These are phyloP conservation scores for Fusarium illudens DNA, from an alignment of 2,329 filamentous ascomycete genomes.

Conservation along the genomic window DNA sequence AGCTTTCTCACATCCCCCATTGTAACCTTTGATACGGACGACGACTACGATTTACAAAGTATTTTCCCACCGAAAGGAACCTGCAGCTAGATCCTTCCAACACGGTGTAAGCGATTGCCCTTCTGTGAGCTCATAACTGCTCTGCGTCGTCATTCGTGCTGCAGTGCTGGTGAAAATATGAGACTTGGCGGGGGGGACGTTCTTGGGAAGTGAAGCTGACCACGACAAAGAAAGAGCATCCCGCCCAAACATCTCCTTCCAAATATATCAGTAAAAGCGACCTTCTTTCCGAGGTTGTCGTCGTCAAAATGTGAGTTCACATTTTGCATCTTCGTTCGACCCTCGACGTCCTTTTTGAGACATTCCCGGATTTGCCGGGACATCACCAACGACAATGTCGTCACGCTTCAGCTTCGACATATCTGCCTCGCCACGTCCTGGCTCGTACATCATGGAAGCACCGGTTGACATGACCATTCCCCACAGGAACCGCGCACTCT, in stretches of 20 bases:
- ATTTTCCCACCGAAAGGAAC: constrained; percentile 8
- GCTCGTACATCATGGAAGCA: constrained; percentile 29
- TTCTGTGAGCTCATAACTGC: not conserved
- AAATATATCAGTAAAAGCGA: not conserved
- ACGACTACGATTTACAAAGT: constrained; percentile 25
- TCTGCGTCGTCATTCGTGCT: not conserved
- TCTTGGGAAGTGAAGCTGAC: constrained; percentile 26
- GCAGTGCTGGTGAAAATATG: not conserved
- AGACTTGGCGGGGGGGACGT: not conserved
- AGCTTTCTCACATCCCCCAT: constrained; percentile 23
- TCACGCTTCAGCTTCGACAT: constrained; percentile 44
- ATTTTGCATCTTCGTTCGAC: not conserved
- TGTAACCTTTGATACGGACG: constrained; percentile 18
- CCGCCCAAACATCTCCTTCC: constrained; percentile 5
- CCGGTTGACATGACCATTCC: constrained; percentile 39
- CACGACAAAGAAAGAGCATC: constrained; percentile 24
- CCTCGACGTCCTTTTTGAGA: not conserved
- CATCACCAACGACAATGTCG: constrained; percentile 40
- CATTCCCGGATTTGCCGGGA: not conserved
- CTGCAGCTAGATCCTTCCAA: constrained; percentile 19
- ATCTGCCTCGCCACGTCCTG: constrained; percentile 34
- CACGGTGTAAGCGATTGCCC: constrained; percentile 22
- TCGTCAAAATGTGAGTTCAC: constrained; percentile 34
- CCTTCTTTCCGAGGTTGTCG: not conserved
- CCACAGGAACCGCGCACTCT: constrained; percentile 77